Evolutionary conservation across 108 stramenopile species (phyloP).

Genomic region (Conticribra weissflogii): DNA sequence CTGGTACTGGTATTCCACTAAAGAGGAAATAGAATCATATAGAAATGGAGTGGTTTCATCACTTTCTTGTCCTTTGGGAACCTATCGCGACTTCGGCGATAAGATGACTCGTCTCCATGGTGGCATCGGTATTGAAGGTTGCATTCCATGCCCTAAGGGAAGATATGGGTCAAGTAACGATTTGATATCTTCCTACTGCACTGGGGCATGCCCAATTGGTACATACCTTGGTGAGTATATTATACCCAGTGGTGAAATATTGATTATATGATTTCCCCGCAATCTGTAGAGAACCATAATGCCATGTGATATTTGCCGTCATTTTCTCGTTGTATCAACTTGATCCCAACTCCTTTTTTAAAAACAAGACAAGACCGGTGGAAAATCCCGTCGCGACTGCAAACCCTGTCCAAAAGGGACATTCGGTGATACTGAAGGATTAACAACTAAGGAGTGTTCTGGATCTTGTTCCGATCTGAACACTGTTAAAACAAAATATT

Average conservation of each 20-base stretch:
- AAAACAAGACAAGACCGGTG: constrained; percentile 37
- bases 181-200: constrained; percentile 8
- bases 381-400: constrained; percentile 21
- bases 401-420: constrained; percentile 39
- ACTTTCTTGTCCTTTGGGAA: constrained; percentile 14
- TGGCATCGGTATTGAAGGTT: constrained; percentile 26
- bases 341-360: too few species aligned
- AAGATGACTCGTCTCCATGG: background rate
- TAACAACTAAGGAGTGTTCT: constrained; percentile 26
- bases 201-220: constrained; percentile 32
- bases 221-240: constrained; percentile 12
- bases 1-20: constrained; percentile 25
- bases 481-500: constrained; percentile 28
- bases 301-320: too few species aligned
- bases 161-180: constrained; percentile 33
- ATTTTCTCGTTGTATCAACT: too few species aligned
- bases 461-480: constrained; percentile 39
- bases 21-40: constrained; percentile 8
- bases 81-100: constrained; percentile 9
- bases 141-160: constrained; percentile 35
- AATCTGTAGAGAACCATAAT: too few species aligned
- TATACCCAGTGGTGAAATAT: background rate
- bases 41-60: constrained; percentile 11
- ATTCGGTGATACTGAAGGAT: constrained; percentile 32
- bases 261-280: background rate